Percentiles rank a stretch among this genome's conserved stretches.
Evolutionary conservation across 2,329 filamentous ascomycete species (phyloP).

Genomic region (Alternaria longipes): DNA sequence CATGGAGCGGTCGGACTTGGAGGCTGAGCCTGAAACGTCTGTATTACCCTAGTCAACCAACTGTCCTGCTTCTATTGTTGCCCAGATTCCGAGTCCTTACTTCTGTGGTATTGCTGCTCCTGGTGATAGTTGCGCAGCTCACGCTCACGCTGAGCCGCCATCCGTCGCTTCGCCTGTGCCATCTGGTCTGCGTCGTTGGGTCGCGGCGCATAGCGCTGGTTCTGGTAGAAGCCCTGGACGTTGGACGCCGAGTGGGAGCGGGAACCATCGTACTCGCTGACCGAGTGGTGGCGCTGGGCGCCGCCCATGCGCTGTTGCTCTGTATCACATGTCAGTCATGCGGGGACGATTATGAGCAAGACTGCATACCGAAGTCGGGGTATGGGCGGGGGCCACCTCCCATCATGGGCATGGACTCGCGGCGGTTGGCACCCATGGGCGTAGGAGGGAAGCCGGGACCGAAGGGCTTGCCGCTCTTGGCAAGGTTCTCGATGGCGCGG

Average conservation of each 20-base stretch:
- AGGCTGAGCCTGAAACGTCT: constrained; percentile 73
- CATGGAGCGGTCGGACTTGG: constrained; percentile 86
- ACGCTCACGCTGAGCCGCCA: constrained; percentile 98
- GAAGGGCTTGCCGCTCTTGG: constrained; percentile 96
- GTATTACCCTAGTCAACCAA: constrained; percentile 67
- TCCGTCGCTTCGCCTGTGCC: constrained; percentile 98
- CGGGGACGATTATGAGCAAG: background rate
- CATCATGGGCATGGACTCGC: constrained; percentile 79
- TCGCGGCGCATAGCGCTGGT: constrained; percentile 87
- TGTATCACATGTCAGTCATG: constrained; percentile 23
- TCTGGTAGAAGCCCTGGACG: constrained; percentile 92
- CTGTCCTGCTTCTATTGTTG: constrained; percentile 60
- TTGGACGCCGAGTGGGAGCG: constrained; percentile 79
- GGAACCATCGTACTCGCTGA: constrained; percentile 82
- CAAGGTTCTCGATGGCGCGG: constrained; percentile 90
- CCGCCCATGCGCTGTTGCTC: constrained; percentile 72
- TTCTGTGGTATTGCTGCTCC: constrained; percentile 99
- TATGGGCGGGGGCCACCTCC: constrained; percentile 63
- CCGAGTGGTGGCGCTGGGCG: constrained; percentile 80
- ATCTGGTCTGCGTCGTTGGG: constrained; percentile 96
- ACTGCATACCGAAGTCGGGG: constrained; percentile 66
- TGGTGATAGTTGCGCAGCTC: constrained; percentile 99
- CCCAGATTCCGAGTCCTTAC: constrained; percentile 86
- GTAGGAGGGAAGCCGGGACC: constrained; percentile 48
- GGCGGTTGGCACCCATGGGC: constrained; percentile 66